Conservation (phyloP, 495 filamentous ascomycete genomes). For the Penicillium argentinense region DNA sequence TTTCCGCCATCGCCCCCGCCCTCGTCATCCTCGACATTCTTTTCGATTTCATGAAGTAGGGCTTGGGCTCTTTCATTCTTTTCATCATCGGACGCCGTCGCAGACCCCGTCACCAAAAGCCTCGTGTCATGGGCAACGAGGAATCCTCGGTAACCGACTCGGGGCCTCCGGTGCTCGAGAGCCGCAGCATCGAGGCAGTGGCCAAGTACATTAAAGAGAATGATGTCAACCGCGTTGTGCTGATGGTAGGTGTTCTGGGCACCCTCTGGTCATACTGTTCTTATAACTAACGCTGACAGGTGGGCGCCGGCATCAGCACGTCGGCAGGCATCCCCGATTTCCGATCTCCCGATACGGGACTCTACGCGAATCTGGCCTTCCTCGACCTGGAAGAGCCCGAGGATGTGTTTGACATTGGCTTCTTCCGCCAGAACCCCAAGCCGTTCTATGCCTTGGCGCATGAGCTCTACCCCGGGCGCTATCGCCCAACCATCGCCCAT, state of each 20-base stretch:
- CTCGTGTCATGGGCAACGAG: conserved; percentile 68
- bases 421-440: conserved; percentile 78
- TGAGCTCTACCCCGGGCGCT: conserved; percentile 91
- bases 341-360: conserved; percentile 76
- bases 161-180: conserved; percentile 61
- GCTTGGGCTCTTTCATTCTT: background rate
- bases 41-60: no score
- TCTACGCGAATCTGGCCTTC: conserved; percentile 85
- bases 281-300: conserved; percentile 21
- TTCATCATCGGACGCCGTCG: conserved; percentile 37
- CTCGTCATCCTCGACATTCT: no score
- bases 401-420: conserved; percentile 77
- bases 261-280: background rate
- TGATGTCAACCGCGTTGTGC: conserved; percentile 66
- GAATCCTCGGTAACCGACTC: conserved; percentile 60
- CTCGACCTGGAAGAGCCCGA: conserved; percentile 82
- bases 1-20: no score
- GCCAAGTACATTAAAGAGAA: conserved; percentile 74
- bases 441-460: conserved; percentile 91
- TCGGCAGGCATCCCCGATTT: conserved; percentile 91
- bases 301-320: conserved; percentile 63
- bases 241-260: conserved; percentile 58
- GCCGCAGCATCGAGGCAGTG: conserved; percentile 67
- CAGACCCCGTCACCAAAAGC: conserved; percentile 28
- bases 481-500: conserved; percentile 81